Evolutionary conservation across 2,329 filamentous ascomycete species (phyloP).

Genomic region (Colletotrichum sp.): DNA sequence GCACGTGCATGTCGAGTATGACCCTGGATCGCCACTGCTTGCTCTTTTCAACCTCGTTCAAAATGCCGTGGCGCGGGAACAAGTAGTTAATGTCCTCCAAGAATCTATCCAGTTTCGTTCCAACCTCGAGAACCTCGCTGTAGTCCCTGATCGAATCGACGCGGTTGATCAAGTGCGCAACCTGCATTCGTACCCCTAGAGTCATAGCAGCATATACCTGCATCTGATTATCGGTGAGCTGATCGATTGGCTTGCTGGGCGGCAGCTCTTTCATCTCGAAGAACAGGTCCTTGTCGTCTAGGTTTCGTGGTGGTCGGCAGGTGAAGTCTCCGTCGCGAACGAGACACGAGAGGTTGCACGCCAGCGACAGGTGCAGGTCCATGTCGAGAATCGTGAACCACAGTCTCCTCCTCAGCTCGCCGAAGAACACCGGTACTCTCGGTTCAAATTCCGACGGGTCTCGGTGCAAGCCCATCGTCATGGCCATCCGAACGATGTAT

Average conservation of each 20-base stretch:
- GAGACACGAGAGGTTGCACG: slow-evolving; percentile 55
- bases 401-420: slow-evolving; percentile 58
- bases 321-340: slow-evolving; percentile 60
- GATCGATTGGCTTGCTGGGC: slow-evolving; percentile 53
- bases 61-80: slow-evolving; percentile 49
- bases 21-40: slow-evolving; percentile 57
- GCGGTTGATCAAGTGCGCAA: slow-evolving; percentile 54
- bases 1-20: slow-evolving; percentile 59
- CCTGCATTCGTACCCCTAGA: slow-evolving; percentile 52
- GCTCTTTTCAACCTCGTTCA: slow-evolving; percentile 48
- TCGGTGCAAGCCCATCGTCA: slow-evolving; percentile 64
- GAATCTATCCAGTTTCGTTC: slow-evolving; percentile 56
- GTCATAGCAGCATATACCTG: slow-evolving; percentile 60
- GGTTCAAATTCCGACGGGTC: slow-evolving; percentile 59
- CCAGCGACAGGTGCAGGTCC: slow-evolving; percentile 59
- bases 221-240: slow-evolving; percentile 57
- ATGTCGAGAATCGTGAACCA: slow-evolving; percentile 64
- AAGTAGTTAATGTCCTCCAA: slow-evolving; percentile 61
- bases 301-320: slow-evolving; percentile 56
- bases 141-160: slow-evolving; percentile 60
- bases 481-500: slow-evolving; percentile 59
- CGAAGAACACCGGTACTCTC: slow-evolving; percentile 54
- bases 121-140: slow-evolving; percentile 57
- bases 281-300: slow-evolving; percentile 56
- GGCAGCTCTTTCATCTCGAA: slow-evolving; percentile 55